Evolutionary conservation across 805 yeast species (phyloP).

Genomic region (Zygosaccharomyces kombuchaensis): DNA sequence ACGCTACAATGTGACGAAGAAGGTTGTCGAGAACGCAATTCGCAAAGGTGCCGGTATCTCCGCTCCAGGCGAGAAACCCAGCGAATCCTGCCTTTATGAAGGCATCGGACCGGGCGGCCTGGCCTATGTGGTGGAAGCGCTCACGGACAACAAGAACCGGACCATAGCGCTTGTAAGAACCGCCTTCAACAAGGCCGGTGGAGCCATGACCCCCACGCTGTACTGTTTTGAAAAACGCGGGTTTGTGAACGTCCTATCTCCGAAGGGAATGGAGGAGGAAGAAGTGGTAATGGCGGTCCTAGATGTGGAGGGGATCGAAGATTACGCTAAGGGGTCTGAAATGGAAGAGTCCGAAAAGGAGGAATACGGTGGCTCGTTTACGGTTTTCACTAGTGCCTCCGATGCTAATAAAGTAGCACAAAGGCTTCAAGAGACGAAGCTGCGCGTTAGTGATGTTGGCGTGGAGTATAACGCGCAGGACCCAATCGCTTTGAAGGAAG

Average conservation of each 20-base stretch:
- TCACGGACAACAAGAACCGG: slow-evolving; percentile 84
- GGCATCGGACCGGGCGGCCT: slow-evolving; percentile 93
- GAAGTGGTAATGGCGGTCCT: slow-evolving; percentile 67
- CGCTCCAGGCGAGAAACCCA: slow-evolving; percentile 48
- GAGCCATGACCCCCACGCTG: slow-evolving; percentile 69
- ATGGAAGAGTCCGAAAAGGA: slow-evolving; percentile 28
- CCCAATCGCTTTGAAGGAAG: slow-evolving; percentile 54
- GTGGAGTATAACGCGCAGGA: slow-evolving; percentile 61
- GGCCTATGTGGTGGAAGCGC: slow-evolving; percentile 77
- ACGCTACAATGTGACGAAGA: slow-evolving; percentile 71
- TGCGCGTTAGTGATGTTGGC: slow-evolving; percentile 64
- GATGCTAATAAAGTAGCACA: slow-evolving; percentile 61
- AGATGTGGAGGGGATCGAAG: slow-evolving; percentile 72
- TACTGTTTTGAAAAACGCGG: slow-evolving; percentile 80
- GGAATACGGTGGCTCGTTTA: slow-evolving; percentile 29
- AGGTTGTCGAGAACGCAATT: slow-evolving; percentile 81
- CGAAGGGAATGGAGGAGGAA: slow-evolving; percentile 44
- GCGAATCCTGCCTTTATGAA: slow-evolving; percentile 66
- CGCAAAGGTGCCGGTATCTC: slow-evolving; percentile 68
- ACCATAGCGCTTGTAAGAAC: slow-evolving; percentile 72
- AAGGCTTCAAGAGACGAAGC: slow-evolving; percentile 45
- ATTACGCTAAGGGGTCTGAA: slow-evolving; percentile 50
- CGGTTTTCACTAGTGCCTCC: slow-evolving; percentile 59
- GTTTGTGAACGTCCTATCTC: slow-evolving; percentile 49
- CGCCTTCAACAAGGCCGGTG: slow-evolving; percentile 65